Evolutionary conservation across 2,329 filamentous ascomycete genomes (phyloP), one percentile per base, ranked within the genome.

Genomic region (Pseudogymnoascus sp.): DNA sequence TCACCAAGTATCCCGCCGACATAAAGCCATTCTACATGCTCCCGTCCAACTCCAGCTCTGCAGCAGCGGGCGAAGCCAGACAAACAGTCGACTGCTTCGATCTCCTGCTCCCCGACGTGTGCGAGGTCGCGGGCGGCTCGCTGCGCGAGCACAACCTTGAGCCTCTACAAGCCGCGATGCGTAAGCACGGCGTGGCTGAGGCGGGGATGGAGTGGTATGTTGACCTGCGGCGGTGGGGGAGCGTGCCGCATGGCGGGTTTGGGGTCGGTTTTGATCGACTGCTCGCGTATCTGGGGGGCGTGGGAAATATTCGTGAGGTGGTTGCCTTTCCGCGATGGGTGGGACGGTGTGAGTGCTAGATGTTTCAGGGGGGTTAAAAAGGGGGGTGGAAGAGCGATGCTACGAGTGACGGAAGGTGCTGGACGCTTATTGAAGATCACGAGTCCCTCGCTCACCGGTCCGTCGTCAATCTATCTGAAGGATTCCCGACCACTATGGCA

Each of bases 11-110:
- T 71, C 94, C 94, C n/a, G 84, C 84, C 65, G 78, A 80, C 57
- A 85, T 94, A 72, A 99, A 99, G 75, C 90, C 93, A 9, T 99
- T 97, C 75, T 99, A 92, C 74, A 92, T 91, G 89, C 74, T 83
- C 2, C 83, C 84, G 14, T 83, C 82, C 30, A 25, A 3, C 1
- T 62, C 67, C 18, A 43, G 30, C 20, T 20, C 41, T 5, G 18
- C 37, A 14, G 39, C 43, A 18, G 47, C 22, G 1, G 22, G 22
- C 22, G 22, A 57, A 14, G 67, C 18, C 25, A 54, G 25, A n/a
- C n/a, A 69, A 39, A 89, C 86, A 2, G 86, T 86, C 2, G 84
- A 86, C 20, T 89, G 86, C 71, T 90, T 90, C 70, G 87, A 90
- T 71, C 78, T 90, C 25, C 78, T 90, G 3, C 78, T 89, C 18